Percentiles rank a stretch among this genome's conserved stretches.
These are phyloP conservation scores for Ambrosiella beaveri DNA, from an alignment of 2,329 filamentous ascomycete genomes.

Conservation along the genomic window DNA sequence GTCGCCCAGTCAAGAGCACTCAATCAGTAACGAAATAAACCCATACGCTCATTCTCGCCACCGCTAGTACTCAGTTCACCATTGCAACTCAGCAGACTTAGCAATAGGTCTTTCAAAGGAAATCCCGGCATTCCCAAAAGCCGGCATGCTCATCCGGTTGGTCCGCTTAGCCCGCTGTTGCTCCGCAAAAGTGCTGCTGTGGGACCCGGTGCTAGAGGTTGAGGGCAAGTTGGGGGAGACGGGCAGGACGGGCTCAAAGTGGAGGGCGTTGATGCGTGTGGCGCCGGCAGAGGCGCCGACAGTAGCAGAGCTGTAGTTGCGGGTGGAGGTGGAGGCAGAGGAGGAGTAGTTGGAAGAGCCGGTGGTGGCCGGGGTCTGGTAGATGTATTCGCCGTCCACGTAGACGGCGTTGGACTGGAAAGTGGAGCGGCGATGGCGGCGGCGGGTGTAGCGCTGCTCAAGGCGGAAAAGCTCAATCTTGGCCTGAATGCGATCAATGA, in stretches of 20 bases:
- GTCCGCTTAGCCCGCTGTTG: constrained; percentile 3
- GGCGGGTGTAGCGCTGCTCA: constrained; percentile 85
- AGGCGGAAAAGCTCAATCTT: constrained; percentile 84
- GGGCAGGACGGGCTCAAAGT: constrained; percentile 6
- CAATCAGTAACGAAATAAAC: background rate
- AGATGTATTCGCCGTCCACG: constrained; percentile 90
- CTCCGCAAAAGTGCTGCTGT: background rate
- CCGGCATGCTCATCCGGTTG: constrained; percentile 9
- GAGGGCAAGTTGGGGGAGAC: background rate
- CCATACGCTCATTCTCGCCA: background rate
- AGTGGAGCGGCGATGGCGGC: constrained; percentile 69
- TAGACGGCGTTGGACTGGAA: constrained; percentile 83
- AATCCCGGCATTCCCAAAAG: constrained; percentile 6
- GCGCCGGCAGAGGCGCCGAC: no score
- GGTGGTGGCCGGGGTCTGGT: constrained; percentile 44
- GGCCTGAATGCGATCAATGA: constrained; percentile 44
- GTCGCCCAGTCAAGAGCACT: no score
- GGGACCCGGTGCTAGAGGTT: background rate
- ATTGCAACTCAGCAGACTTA: background rate
- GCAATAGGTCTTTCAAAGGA: background rate
- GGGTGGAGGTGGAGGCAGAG: background rate
- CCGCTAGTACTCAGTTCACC: background rate
- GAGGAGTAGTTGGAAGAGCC: constrained; percentile 28
- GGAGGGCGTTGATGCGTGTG: constrained; percentile 1
- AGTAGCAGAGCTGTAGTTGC: background rate